Evolutionary conservation across 2,329 filamentous ascomycete genomes (phyloP).

Genomic region (Bipolaris zeicola): DNA sequence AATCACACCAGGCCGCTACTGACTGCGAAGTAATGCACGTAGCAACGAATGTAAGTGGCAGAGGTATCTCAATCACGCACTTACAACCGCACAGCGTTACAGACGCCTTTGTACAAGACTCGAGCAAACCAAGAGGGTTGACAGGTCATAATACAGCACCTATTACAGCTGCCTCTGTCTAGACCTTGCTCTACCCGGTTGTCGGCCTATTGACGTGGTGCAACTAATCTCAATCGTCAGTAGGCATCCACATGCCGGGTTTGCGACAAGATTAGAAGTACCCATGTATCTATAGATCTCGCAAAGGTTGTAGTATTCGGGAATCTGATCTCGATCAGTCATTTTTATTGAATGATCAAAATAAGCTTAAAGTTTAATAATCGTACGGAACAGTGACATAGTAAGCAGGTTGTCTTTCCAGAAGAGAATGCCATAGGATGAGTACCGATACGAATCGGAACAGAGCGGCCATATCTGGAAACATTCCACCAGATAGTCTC

Average conservation of each 20-base stretch:
- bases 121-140: conserved; percentile 1
- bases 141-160: conserved; percentile 4
- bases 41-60: conserved; percentile 5
- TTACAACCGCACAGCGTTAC: conserved; percentile 21
- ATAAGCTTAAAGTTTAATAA: not conserved
- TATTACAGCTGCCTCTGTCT: conserved; percentile 3
- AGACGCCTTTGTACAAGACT: conserved; percentile 14
- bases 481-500: conserved; percentile 14
- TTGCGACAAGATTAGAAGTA: conserved; percentile 16
- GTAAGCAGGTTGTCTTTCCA: not conserved
- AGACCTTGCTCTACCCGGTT: conserved; percentile 7
- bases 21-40: not conserved
- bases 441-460: conserved; percentile 1
- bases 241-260: conserved; percentile 26
- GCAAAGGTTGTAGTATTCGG: not conserved
- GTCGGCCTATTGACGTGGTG: conserved; percentile 1
- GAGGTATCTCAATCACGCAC: conserved; percentile 16
- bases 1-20: conserved; percentile 1
- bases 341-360: not conserved
- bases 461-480: not conserved
- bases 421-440: not conserved
- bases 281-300: conserved; percentile 25
- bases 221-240: conserved; percentile 11
- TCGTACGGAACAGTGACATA: not conserved
- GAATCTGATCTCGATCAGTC: conserved; percentile 1